Evolutionary conservation across 164 flowering plant genomes (phyloP).

Genomic region (Berberis vulgaris): DNA sequence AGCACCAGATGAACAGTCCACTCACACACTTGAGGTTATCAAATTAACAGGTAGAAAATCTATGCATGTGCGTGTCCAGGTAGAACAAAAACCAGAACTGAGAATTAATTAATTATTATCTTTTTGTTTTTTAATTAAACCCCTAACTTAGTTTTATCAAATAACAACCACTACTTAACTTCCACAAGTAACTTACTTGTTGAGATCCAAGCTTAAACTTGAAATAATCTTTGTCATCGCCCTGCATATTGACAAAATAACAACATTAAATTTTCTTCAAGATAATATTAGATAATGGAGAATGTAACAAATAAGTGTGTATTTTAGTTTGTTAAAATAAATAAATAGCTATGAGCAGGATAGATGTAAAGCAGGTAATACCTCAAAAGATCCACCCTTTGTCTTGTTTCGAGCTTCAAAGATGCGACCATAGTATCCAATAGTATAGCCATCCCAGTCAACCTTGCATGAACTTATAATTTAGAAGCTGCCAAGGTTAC

Average conservation of each 20-base stretch:
- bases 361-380: slow-evolving; percentile 16
- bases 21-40: too few species aligned
- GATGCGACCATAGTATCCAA: slow-evolving; percentile 95
- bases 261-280: background rate
- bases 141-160: too few species aligned
- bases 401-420: slow-evolving; percentile 99
- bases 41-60: too few species aligned
- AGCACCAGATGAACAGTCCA: background rate
- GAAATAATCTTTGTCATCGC: slow-evolving; percentile 81
- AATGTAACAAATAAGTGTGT: too few species aligned
- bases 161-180: too few species aligned
- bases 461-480: slow-evolving; percentile 34
- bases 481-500: background rate
- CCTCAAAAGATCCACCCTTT: slow-evolving; percentile 96
- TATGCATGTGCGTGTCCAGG: too few species aligned
- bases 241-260: slow-evolving; percentile 33
- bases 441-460: slow-evolving; percentile 98
- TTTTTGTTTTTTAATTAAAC: too few species aligned
- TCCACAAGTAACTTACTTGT: slow-evolving; percentile 35
- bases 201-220: slow-evolving; percentile 76
- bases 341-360: background rate
- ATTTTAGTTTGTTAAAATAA: too few species aligned
- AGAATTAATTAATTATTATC: too few species aligned
- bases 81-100: too few species aligned
- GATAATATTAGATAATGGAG: too few species aligned